Percentiles rank a stretch among this genome's conserved stretches.
These are phyloP conservation scores for Trichoderma guizhouense DNA, from an alignment of 2,329 filamentous ascomycete genomes.

Conservation along the genomic window DNA sequence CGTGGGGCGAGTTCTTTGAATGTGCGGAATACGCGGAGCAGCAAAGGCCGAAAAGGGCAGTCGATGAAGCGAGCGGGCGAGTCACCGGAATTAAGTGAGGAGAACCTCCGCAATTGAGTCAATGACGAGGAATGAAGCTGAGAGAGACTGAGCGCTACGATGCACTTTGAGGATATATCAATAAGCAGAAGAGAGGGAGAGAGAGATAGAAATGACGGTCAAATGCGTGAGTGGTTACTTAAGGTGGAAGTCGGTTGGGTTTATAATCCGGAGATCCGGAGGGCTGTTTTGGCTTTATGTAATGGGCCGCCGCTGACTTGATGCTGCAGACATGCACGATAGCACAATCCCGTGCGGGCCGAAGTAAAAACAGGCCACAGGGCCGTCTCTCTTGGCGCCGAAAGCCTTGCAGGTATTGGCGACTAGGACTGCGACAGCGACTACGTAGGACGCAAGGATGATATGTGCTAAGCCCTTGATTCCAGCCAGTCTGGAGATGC, in stretches of 20 bases:
- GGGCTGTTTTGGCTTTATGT: background rate
- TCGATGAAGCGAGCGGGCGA: background rate
- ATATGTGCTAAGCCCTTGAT: background rate
- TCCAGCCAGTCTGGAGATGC: background rate
- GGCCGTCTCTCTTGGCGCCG: background rate
- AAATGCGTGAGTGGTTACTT: background rate
- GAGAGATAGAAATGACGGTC: background rate
- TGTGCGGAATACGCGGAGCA: background rate
- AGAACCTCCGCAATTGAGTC: background rate
- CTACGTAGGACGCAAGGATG: background rate
- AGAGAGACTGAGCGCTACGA: background rate
- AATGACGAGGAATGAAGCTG: background rate
- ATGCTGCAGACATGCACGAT: background rate
- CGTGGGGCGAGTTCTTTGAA: background rate
- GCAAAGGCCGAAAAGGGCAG: background rate
- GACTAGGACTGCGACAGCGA: background rate
- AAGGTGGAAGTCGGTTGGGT: background rate
- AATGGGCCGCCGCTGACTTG: background rate
- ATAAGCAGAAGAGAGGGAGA: background rate
- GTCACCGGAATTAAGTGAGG: background rate
- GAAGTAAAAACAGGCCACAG: background rate
- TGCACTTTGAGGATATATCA: background rate
- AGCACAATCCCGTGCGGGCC: background rate
- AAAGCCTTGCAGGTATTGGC: background rate
- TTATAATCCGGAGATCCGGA: slow-evolving; percentile 9